phyloP scores from a whole-genome alignment of 179 eudicot species.

The Kewa caespitosa region DNA sequence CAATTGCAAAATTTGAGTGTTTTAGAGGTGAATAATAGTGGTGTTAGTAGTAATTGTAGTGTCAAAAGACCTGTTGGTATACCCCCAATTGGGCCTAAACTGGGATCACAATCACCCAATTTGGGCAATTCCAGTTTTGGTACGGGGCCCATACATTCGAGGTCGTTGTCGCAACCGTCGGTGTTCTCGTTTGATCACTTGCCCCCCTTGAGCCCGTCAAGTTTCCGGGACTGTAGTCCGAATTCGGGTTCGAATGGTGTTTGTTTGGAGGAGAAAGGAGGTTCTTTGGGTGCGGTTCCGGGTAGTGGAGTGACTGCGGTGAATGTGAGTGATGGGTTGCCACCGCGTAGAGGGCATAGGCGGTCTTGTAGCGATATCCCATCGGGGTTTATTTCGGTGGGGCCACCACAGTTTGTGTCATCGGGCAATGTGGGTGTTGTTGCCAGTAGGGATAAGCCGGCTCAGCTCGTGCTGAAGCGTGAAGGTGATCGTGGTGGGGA shows the following conservation, averaged over 20 bases:
- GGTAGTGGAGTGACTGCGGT: constrained; percentile 14
- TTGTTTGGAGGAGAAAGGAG: constrained; percentile 20
- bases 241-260: constrained; percentile 14
- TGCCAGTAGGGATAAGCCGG: constrained; percentile 17
- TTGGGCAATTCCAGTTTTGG: constrained; percentile 22
- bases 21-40: constrained; percentile 20
- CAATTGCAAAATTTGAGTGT: constrained; percentile 38
- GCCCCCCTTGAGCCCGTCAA: constrained; percentile 44
- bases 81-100: constrained; percentile 26
- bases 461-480: constrained; percentile 31
- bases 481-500: constrained; percentile 26
- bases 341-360: constrained; percentile 43
- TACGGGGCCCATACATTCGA: constrained; percentile 27
- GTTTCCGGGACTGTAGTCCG: constrained; percentile 25
- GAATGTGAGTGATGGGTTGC: constrained; percentile 30
- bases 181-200: constrained; percentile 40
- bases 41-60: no score
- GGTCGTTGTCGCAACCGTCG: constrained; percentile 41
- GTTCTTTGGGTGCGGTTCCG: constrained; percentile 3
- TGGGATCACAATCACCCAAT: constrained; percentile 7
- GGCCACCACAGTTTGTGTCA: constrained; percentile 15
- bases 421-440: constrained; percentile 6
- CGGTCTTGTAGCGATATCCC: constrained; percentile 48
- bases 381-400: constrained; percentile 35
- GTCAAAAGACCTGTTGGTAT: constrained; percentile 37